These are phyloP conservation scores for Yamadazyma mexicana DNA, from an alignment of 1,139 yeast genomes.

Conservation along the genomic window DNA sequence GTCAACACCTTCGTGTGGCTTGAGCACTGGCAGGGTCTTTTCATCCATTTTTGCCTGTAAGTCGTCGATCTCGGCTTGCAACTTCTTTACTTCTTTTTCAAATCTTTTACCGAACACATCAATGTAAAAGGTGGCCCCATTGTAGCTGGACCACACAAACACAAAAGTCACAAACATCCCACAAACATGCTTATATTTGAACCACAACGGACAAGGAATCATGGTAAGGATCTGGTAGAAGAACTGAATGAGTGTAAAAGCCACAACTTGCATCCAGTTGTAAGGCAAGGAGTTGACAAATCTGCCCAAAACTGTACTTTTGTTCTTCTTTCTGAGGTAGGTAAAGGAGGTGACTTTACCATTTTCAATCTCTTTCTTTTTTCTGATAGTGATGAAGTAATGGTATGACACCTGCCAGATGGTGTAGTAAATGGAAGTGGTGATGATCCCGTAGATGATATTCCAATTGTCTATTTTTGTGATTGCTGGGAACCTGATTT, in stretches of 20 bases:
- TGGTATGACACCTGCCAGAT: slow-evolving; percentile 93
- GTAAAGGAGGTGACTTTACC: slow-evolving; percentile 91
- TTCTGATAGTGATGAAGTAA: slow-evolving; percentile 82
- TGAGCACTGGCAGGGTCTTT: slow-evolving; percentile 19
- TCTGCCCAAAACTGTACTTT: slow-evolving; percentile 65
- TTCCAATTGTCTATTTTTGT: slow-evolving; percentile 67
- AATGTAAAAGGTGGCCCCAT: slow-evolving; percentile 92
- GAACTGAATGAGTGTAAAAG: slow-evolving; percentile 85
- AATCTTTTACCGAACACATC: slow-evolving; percentile 88
- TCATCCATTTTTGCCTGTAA: slow-evolving; percentile 57
- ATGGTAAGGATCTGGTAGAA: slow-evolving; percentile 85
- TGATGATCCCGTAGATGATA: slow-evolving; percentile 66
- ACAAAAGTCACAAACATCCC: slow-evolving; percentile 68
- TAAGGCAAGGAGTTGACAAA: slow-evolving; percentile 83
- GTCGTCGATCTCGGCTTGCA: slow-evolving; percentile 66
- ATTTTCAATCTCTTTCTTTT: slow-evolving; percentile 76
- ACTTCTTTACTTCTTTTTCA: slow-evolving; percentile 74
- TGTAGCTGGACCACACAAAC: slow-evolving; percentile 77
- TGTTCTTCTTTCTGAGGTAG: slow-evolving; percentile 71
- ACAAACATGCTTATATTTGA: slow-evolving; percentile 65
- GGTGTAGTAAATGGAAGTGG: slow-evolving; percentile 82
- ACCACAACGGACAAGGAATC: slow-evolving; percentile 88
- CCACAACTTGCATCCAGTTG: slow-evolving; percentile 76
- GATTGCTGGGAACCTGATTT: slow-evolving; percentile 77
- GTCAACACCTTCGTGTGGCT: slow-evolving; percentile 13